Percentiles rank a stretch among this genome's conserved stretches.
phyloP scores from a whole-genome alignment of 1,284 basidiomycete genomes.

The Apiotrichum montevideense region DNA sequence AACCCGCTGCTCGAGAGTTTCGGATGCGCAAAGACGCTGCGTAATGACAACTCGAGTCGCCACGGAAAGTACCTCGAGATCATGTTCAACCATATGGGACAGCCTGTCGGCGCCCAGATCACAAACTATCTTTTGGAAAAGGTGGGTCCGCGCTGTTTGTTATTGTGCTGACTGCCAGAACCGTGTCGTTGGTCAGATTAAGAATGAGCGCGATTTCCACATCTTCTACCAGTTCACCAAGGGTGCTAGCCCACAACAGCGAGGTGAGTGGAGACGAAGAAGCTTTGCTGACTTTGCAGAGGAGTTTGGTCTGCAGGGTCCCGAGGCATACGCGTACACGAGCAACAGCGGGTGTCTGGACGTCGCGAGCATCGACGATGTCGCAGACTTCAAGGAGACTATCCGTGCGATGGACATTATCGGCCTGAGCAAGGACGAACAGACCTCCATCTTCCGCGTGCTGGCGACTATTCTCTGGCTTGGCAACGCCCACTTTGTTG shows the following conservation, averaged over 20 bases:
- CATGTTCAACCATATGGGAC: conserved; percentile 90
- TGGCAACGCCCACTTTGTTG: conserved; percentile 86
- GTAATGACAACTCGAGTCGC: conserved; percentile 98
- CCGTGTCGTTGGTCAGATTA: conserved; percentile 93
- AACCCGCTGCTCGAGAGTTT: conserved; percentile 98
- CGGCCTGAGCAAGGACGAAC: conserved; percentile 76
- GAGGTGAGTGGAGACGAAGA: conserved; percentile 54
- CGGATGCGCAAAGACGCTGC: conserved; percentile 95
- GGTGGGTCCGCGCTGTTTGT: conserved; percentile 31
- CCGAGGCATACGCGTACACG: conserved; percentile 91
- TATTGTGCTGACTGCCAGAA: conserved; percentile 48
- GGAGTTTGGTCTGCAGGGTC: conserved; percentile 89
- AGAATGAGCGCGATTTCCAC: conserved; percentile 95
- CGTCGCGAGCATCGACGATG: conserved; percentile 87
- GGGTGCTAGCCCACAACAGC: conserved; percentile 78
- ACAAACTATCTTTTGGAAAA: conserved; percentile 99
- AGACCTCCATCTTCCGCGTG: conserved; percentile 88
- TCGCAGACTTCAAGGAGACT: conserved; percentile 80
- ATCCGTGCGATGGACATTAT: conserved; percentile 90
- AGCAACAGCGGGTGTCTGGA: conserved; percentile 86
- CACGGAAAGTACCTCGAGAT: conserved; percentile 99
- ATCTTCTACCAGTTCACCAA: conserved; percentile 99
- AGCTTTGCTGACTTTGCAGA: conserved; percentile 53
- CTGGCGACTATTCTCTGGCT: conserved; percentile 92
- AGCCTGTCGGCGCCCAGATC: conserved; percentile 95